Evolutionary conservation across 192 early-diverging fungal genomes (phyloP).

Genomic region (Coemansia sp.): DNA sequence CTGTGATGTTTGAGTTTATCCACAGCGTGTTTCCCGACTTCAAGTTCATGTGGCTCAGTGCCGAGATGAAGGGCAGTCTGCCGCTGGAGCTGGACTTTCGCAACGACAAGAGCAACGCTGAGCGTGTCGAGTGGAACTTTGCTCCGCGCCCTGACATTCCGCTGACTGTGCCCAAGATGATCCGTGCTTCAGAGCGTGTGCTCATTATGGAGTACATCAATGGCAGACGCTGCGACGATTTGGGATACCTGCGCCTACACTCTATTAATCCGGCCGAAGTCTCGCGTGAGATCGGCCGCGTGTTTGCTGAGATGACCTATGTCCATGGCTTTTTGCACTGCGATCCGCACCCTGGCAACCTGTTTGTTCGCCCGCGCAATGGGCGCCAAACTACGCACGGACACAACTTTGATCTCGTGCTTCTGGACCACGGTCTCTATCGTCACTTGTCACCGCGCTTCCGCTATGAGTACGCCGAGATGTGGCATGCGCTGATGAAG

Average conservation of each 20-base stretch:
- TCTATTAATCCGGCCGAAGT: constrained; percentile 76
- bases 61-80: constrained; percentile 82
- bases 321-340: constrained; percentile 85
- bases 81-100: constrained; percentile 89
- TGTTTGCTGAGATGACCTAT: constrained; percentile 92
- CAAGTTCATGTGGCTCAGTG: constrained; percentile 86
- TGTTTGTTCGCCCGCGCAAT: constrained; percentile 68
- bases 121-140: constrained; percentile 68
- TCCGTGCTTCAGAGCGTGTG: constrained; percentile 75
- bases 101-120: constrained; percentile 78
- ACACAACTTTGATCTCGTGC: constrained; percentile 86
- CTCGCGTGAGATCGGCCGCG: constrained; percentile 71
- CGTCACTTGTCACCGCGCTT: constrained; percentile 71
- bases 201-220: constrained; percentile 86
- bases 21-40: constrained; percentile 87
- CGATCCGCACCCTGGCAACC: constrained; percentile 94
- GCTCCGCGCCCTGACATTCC: constrained; percentile 44
- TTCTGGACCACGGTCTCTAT: constrained; percentile 92
- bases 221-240: constrained; percentile 79
- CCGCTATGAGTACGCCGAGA: constrained; percentile 81
- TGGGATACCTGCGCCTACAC: constrained; percentile 68
- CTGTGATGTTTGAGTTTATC: constrained; percentile 63
- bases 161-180: constrained; percentile 78
- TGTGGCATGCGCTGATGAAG: constrained; percentile 84
- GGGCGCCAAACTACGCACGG: constrained; percentile 48